Conservation (phyloP, 2,329 filamentous ascomycete genomes). For the Penicillium sp. region DNA sequence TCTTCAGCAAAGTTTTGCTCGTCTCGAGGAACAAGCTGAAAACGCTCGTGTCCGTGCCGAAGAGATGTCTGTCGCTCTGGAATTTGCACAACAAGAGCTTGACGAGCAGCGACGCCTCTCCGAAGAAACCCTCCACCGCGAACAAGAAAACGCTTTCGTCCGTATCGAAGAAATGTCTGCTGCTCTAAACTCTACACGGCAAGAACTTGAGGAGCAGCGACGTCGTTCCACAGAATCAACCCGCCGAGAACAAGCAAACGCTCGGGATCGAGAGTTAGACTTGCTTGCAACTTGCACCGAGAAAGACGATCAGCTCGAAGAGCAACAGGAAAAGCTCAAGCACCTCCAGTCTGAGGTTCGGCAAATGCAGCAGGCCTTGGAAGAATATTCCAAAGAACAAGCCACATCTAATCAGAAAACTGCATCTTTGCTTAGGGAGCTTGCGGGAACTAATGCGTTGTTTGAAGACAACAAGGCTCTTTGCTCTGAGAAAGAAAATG, state of each 20-base stretch:
- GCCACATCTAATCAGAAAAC: slow-evolving; percentile 21
- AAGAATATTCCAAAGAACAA: slow-evolving; percentile 25
- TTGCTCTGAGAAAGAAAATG: slow-evolving; percentile 24
- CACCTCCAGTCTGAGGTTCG: slow-evolving; percentile 23
- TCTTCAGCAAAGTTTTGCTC: slow-evolving; percentile 43
- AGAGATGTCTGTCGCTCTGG: slow-evolving; percentile 34
- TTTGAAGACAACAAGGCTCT: slow-evolving; percentile 23
- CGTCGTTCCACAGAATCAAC: slow-evolving; percentile 31
- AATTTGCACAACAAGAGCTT: slow-evolving; percentile 38
- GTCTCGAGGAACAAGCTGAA: slow-evolving; percentile 39
- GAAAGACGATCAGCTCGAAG: slow-evolving; percentile 48
- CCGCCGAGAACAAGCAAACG: slow-evolving; percentile 27
- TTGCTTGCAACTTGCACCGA: slow-evolving; percentile 44
- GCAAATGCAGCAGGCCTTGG: slow-evolving; percentile 20
- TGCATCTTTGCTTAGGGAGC: slow-evolving; percentile 26
- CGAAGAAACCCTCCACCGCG: slow-evolving; percentile 26
- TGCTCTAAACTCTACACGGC: slow-evolving; percentile 32
- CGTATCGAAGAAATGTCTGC: slow-evolving; percentile 39
- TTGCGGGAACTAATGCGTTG: slow-evolving; percentile 20
- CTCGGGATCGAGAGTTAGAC: slow-evolving; percentile 43
- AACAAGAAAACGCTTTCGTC: slow-evolving; percentile 34
- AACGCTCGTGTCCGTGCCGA: slow-evolving; percentile 40
- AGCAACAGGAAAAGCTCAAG: slow-evolving; percentile 39
- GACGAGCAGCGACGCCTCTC: slow-evolving; percentile 35
- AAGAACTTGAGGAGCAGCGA: slow-evolving; percentile 38